Conservation (phyloP, 2,329 filamentous ascomycete genomes). For the Epichloe uncinata region DNA sequence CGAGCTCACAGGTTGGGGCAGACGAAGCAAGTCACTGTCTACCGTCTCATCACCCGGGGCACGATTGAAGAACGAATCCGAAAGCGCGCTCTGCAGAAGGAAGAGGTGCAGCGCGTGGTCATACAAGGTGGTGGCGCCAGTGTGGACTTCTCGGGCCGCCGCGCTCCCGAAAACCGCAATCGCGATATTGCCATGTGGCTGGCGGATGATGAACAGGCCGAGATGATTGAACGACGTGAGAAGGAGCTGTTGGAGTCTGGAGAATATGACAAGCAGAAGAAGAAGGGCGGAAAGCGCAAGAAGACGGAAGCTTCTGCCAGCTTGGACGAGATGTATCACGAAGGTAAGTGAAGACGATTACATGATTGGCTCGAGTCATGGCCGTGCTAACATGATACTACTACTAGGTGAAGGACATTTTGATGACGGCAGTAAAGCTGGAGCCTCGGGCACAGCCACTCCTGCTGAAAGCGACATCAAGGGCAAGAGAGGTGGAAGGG, state of each 20-base stretch:
- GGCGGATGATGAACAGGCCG: slow-evolving; percentile 90
- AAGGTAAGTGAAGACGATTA: slow-evolving; percentile 51
- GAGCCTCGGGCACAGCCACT: slow-evolving; percentile 65
- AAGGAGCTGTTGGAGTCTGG: slow-evolving; percentile 70
- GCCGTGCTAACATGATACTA: slow-evolving; percentile 1
- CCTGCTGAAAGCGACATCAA: slow-evolving; percentile 48
- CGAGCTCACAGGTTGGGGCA: slow-evolving; percentile 95
- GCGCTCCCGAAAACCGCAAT: slow-evolving; percentile 78
- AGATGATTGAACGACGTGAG: slow-evolving; percentile 85
- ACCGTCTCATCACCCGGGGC: slow-evolving; percentile 88
- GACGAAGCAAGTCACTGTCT: slow-evolving; percentile 90
- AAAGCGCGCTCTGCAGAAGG: slow-evolving; percentile 92
- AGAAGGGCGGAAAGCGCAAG: slow-evolving; percentile 43
- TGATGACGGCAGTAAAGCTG: slow-evolving; percentile 65
- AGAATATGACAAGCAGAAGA: slow-evolving; percentile 50
- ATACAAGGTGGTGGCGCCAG: slow-evolving; percentile 83
- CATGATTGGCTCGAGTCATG: background rate
- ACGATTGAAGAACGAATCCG: slow-evolving; percentile 98
- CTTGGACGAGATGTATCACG: slow-evolving; percentile 96
- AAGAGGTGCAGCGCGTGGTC: slow-evolving; percentile 95
- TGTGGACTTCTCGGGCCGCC: slow-evolving; percentile 92
- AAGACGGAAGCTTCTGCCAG: slow-evolving; percentile 46
- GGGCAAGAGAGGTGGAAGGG: slow-evolving; percentile 39
- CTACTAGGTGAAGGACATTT: slow-evolving; percentile 90
- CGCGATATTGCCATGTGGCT: slow-evolving; percentile 99